phyloP scores from a whole-genome alignment of 257 asterid species.

The Capsicum pubescens region DNA sequence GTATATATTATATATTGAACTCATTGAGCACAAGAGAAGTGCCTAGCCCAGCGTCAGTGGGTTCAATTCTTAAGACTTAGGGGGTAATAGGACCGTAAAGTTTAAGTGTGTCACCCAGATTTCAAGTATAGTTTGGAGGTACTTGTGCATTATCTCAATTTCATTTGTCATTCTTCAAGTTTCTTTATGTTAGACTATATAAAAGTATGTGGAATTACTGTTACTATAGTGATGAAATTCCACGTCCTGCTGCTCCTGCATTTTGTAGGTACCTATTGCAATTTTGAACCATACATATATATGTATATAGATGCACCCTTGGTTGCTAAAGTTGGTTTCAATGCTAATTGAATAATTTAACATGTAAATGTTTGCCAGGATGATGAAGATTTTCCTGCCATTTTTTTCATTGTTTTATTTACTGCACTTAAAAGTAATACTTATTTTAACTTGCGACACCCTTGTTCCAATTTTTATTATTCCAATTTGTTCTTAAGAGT shows the following conservation, averaged over 20 bases:
- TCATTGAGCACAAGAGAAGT: no score
- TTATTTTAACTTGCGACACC: no score
- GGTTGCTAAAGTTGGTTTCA: neutral
- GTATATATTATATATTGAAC: no score
- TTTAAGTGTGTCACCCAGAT: no score
- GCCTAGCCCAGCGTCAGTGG: no score
- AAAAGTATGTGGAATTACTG: no score
- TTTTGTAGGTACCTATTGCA: neutral
- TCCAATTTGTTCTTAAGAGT: neutral
- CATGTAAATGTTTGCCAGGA: neutral
- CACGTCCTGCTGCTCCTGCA: neutral
- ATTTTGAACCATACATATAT: neutral
- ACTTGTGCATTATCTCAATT: neutral
- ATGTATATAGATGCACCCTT: neutral
- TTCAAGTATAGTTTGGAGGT: no score
- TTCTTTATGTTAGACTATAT: conserved; percentile 1
- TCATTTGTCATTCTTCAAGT: neutral
- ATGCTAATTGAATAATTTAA: neutral
- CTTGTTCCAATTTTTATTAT: no score
- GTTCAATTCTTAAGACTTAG: no score
- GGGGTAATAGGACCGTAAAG: no score
- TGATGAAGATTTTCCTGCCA: neutral
- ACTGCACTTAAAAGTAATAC: no score
- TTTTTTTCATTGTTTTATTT: neutral
- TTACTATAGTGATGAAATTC: conserved; percentile 7